phyloP scores from a whole-genome alignment of 2,329 filamentous ascomycete species.

The Immersiporthe knoxdaviesiana region DNA sequence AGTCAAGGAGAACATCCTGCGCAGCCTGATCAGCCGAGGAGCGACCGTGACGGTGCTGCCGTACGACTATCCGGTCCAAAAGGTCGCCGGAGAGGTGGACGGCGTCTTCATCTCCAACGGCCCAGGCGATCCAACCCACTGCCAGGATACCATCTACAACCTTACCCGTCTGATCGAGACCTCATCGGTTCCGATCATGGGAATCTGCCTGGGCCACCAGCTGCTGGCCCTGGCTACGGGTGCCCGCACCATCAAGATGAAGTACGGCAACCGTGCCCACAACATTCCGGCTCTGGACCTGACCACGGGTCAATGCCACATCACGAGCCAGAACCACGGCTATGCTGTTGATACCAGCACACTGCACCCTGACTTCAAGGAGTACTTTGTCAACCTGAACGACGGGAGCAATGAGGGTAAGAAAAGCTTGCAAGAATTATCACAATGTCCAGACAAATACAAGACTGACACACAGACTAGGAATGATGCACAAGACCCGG shows the following conservation, averaged over 20 bases:
- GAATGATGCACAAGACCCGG: conserved; percentile 92
- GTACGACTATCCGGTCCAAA: conserved; percentile 96
- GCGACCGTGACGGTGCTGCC: conserved; percentile 94
- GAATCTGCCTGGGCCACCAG: conserved; percentile 97
- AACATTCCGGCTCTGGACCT: conserved; percentile 96
- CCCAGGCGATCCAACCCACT: conserved; percentile 96
- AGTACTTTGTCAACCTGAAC: conserved; percentile 98
- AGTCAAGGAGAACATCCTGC: conserved; percentile 99
- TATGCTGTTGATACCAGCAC: conserved; percentile 90
- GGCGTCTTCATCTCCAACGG: conserved; percentile 99
- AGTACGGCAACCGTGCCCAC: conserved; percentile 98
- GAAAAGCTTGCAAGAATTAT: conserved; percentile 32
- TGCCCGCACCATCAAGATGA: conserved; percentile 92
- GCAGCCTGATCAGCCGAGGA: conserved; percentile 88
- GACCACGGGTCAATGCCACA: conserved; percentile 96
- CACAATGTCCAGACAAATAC: neutral
- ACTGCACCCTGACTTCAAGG: conserved; percentile 85
- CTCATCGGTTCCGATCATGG: conserved; percentile 91
- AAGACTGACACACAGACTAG: conserved; percentile 35
- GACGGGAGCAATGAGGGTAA: conserved; percentile 91
- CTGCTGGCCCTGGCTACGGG: conserved; percentile 88
- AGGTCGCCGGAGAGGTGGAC: conserved; percentile 96
- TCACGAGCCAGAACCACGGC: conserved; percentile 97
- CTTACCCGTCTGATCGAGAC: conserved; percentile 87
- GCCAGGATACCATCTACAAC: conserved; percentile 92